A percentile compares a stretch with the other conserved stretches of the same genome.
These are phyloP conservation scores for Eucalyptus albens DNA, from an alignment of 345 rosid species.

Conservation along the genomic window DNA sequence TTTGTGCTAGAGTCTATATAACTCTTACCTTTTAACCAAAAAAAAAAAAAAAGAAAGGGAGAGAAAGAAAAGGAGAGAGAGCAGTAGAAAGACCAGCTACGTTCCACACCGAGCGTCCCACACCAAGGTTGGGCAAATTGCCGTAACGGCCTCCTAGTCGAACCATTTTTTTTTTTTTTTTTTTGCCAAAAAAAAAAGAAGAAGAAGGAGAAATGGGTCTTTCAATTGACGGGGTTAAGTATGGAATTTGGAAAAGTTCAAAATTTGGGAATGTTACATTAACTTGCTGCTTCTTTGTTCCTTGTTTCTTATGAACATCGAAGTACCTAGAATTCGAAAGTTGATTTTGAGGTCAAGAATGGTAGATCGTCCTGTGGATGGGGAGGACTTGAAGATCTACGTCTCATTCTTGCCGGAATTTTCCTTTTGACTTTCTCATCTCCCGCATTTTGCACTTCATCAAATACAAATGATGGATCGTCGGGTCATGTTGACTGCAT, in stretches of 20 bases:
- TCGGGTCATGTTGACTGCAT: rapidly evolving
- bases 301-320: neutral
- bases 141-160: rapidly evolving
- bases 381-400: neutral
- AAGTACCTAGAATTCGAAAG: neutral
- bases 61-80: neutral
- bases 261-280: neutral
- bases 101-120: neutral
- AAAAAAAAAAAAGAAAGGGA: too few species aligned
- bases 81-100: rapidly evolving
- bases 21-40: too few species aligned
- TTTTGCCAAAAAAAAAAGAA: too few species aligned
- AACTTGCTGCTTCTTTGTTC: neutral
- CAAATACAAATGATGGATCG: too few species aligned
- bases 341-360: neutral
- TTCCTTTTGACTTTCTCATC: rapidly evolving
- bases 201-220: rapidly evolving
- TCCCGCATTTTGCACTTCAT: neutral
- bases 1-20: too few species aligned
- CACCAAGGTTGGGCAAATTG: rapidly evolving
- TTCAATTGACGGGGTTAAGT: neutral
- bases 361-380: neutral
- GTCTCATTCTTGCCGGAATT: neutral
- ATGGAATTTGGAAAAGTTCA: neutral
- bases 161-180: too few species aligned